Base-by-base conservation (phyloP, 148 eudicot genomes). In the Linanthus parryae region DNA sequence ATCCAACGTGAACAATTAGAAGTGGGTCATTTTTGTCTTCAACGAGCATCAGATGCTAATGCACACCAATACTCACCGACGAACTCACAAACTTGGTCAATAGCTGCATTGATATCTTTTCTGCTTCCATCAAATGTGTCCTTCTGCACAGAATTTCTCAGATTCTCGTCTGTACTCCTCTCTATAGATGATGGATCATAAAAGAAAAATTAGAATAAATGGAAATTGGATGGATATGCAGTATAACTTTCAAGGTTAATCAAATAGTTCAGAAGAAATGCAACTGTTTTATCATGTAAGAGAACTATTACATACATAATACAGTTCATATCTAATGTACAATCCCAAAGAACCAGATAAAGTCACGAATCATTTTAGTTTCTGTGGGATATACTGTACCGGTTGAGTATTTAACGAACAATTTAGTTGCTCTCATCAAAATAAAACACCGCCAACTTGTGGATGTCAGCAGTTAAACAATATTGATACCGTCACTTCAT, bases 41-140 rank as follows among this genome's bases (percentile, higher is more conserved):
- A 38, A 33, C 20, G 27, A 42, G 28, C 22, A 8, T 15, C 40
- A 58, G 28, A 63, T 39, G 27, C 40, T 42, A 51, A 48, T n/a
- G 9, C 16, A 54, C 29, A 37, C 38, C 44, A 44, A 48, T 43
- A 8, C 73, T 68, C 52, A 88, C 99, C 99, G 19, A 92, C 76
- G 61, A 88, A 94, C 67, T 88, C 95, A 53, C 99, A 88, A 29
- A 84, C 69, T 58, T 79, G 75, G 65, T 94, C 99, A 60, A 94
- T 84, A 58, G 99, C 96, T 31, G 88, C 96, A 78, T 94, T 94
- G 17, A 94, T 61, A 67, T 88, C 99, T 78, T 78, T 88, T 70
- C 99, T 80, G 54, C 88, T 80, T 51, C 99, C 99, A 57, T 88
- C 96, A 56, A 94, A 88, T 43, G 82, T 63, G 56, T 74, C 81